phyloP scores from a whole-genome alignment of 495 filamentous ascomycete genomes.

The Cercophora newfieldiana region DNA sequence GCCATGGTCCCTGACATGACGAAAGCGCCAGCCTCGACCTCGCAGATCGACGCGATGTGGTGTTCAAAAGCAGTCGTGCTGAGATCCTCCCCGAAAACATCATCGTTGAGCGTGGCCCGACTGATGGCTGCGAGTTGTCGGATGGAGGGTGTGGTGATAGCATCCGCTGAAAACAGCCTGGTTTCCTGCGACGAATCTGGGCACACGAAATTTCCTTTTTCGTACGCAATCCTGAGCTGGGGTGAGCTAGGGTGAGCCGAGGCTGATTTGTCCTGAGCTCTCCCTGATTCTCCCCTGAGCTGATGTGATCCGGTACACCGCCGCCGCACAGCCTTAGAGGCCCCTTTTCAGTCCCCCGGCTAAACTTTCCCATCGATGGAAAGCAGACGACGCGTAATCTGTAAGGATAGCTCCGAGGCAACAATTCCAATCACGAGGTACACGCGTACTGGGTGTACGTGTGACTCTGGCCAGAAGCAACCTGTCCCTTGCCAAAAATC shows the following conservation, averaged over 20 bases:
- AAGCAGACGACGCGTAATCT: constrained; percentile 9
- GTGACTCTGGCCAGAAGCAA: background rate
- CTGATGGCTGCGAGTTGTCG: constrained; percentile 62
- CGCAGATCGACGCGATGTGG: constrained; percentile 61
- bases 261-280: constrained; percentile 6
- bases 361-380: constrained; percentile 11
- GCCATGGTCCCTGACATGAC: constrained; percentile 86
- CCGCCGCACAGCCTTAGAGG: no score
- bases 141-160: constrained; percentile 7
- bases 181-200: no score
- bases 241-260: background rate
- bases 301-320: background rate
- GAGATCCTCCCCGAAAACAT: constrained; percentile 72
- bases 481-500: background rate
- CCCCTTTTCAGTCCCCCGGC: no score
- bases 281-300: constrained; percentile 7
- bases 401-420: constrained; percentile 6
- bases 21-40: constrained; percentile 63
- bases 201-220: no score
- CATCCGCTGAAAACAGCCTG: no score
- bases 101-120: constrained; percentile 60
- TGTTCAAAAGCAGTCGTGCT: constrained; percentile 63
- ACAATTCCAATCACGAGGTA: constrained; percentile 1
- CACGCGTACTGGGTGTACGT: constrained; percentile 1
- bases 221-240: constrained; percentile 4